Percentiles rank a stretch among this genome's conserved stretches.
phyloP scores from a whole-genome alignment of 2,329 filamentous ascomycete species.

The Alternaria sp. region DNA sequence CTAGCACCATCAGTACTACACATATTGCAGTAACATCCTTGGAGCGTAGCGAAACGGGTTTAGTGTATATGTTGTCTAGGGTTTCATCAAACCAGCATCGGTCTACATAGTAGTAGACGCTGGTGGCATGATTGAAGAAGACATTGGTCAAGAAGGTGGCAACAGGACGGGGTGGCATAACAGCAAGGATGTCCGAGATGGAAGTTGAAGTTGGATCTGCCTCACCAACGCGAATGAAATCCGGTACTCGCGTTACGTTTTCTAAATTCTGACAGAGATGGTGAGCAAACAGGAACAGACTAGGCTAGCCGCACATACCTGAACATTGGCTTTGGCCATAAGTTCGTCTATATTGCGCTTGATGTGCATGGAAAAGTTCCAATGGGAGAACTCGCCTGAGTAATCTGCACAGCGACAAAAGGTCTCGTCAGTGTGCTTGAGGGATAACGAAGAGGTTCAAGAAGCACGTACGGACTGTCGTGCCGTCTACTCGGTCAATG shows the following conservation, averaged over 20 bases:
- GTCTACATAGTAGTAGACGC: conserved; percentile 56
- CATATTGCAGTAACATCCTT: conserved; percentile 33
- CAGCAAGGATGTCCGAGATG: conserved; percentile 14
- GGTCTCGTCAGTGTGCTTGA: background rate
- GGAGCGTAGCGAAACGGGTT: conserved; percentile 1
- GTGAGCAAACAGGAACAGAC: background rate
- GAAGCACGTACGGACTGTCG: conserved; percentile 17
- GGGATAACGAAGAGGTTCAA: background rate
- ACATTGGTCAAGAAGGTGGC: conserved; percentile 54
- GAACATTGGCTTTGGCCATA: conserved; percentile 16
- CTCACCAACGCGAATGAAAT: conserved; percentile 20
- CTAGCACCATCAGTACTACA: conserved; percentile 54
- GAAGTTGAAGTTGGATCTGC: conserved; percentile 16
- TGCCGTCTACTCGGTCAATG: conserved; percentile 15
- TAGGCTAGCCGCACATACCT: background rate
- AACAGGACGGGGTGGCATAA: conserved; percentile 19
- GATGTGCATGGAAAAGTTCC: conserved; percentile 26
- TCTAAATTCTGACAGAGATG: conserved; percentile 1
- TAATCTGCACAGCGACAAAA: conserved; percentile 15
- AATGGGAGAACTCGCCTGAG: conserved; percentile 28
- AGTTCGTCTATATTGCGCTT: conserved; percentile 22
- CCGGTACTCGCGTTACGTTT: conserved; percentile 9
- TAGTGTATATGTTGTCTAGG: conserved; percentile 39
- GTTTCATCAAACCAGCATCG: conserved; percentile 53
- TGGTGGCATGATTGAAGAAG: conserved; percentile 56